Percentiles rank a stretch among this genome's conserved stretches.
These are phyloP conservation scores for Seiridium unicorne DNA, from an alignment of 2,329 filamentous ascomycete genomes.

Conservation along the genomic window DNA sequence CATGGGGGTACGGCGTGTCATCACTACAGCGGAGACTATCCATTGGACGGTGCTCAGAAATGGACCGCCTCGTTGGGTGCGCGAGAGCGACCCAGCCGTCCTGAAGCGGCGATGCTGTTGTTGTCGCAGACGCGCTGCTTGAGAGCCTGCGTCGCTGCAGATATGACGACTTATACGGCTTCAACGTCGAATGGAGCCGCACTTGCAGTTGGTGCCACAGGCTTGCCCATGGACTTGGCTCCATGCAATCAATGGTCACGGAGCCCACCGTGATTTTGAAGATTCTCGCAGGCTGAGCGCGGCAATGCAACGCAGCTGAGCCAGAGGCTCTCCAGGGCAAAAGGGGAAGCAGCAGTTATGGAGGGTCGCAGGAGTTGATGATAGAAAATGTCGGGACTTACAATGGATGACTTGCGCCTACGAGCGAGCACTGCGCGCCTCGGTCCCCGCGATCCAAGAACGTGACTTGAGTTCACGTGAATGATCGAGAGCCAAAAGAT, in stretches of 20 bases:
- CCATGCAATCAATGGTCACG: too few species aligned
- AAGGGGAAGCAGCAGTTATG: too few species aligned
- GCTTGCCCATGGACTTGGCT: too few species aligned
- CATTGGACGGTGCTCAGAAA: neutral
- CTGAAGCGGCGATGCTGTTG: neutral
- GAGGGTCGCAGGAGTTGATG: neutral
- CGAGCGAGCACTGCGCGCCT: constrained; percentile 4
- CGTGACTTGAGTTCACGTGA: constrained; percentile 9
- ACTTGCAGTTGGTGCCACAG: neutral
- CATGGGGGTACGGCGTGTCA: neutral
- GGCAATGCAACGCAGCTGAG: neutral
- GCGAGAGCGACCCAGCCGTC: neutral
- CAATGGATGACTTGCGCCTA: neutral
- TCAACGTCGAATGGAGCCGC: neutral
- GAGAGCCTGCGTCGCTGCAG: neutral
- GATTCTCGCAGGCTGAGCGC: neutral
- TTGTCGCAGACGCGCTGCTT: neutral
- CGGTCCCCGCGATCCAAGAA: constrained; percentile 6
- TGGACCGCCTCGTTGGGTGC: neutral
- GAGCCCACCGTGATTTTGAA: too few species aligned
- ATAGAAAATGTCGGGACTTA: neutral
- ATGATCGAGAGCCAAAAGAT: constrained; percentile 1
- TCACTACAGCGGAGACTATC: neutral
- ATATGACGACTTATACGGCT: neutral
- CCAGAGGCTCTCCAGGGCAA: too few species aligned